phyloP scores from a whole-genome alignment of 2,329 filamentous ascomycete species.

The Thielaviopsis populi region DNA sequence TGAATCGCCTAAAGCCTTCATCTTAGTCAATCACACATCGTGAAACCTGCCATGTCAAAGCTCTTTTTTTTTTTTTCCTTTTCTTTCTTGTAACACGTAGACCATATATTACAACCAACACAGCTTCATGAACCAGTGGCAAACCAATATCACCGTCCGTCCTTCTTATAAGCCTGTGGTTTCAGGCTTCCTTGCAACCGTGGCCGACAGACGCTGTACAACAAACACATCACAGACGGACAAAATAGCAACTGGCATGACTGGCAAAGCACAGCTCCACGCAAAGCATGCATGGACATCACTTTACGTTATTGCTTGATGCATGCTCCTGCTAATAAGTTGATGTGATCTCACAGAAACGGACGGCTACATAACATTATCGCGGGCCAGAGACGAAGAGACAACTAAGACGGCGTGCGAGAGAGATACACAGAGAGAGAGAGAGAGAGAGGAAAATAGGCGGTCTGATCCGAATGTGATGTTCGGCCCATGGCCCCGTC shows the following conservation, averaged over 20 bases:
- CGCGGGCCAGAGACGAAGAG: not conserved
- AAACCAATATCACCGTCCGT: not conserved
- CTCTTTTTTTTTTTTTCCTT: no score
- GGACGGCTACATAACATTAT: not conserved
- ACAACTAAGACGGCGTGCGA: not conserved
- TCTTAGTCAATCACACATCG: conserved; percentile 4
- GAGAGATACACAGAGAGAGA: no score
- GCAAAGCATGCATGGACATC: not conserved
- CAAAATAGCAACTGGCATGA: no score
- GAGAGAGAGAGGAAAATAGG: not conserved
- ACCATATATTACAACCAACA: not conserved
- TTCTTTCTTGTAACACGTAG: not conserved
- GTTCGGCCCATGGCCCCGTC: no score
- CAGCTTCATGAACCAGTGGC: not conserved
- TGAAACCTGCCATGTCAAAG: conserved; percentile 1
- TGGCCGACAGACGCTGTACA: no score
- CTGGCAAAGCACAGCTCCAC: no score
- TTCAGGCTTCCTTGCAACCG: no score
- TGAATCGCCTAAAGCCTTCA: not conserved
- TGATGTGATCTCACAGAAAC: not conserved
- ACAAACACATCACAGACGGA: no score
- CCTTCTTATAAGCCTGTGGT: no score
- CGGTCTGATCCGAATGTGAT: not conserved
- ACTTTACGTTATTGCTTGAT: not conserved
- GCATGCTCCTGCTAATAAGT: not conserved